Base-by-base conservation (phyloP, 163 green algal species). In the Prototheca cutis region DNA sequence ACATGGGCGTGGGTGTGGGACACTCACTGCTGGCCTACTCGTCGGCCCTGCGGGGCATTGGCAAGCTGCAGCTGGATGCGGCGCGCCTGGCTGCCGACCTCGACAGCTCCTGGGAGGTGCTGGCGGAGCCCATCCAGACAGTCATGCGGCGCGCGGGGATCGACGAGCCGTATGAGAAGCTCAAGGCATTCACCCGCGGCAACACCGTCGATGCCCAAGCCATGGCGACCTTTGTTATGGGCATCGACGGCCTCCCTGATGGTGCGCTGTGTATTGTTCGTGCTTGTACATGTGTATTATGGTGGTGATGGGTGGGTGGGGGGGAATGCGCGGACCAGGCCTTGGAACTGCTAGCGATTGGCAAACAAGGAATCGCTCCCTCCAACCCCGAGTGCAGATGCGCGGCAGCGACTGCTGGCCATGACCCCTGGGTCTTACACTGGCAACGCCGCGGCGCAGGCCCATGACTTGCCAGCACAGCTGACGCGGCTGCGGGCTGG, bases 121-220 rank as follows among this genome's bases (percentile, higher is more conserved):
- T 99, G 33, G 93, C 90, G 18, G 93, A 99, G 80, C 89, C 93
- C 32, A 94, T 99, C 49, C 93, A 99, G 77, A 99, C 91, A 2
- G 89, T 97, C 24, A 90, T 88, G 80, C 81, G 83, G 18, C 63
- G 88, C 28, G 94, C 97, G 65, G 87, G 72, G 19, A 79, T 98
- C 23, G 74, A 82, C 15, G 86, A 98, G 72, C 89, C 93, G 3
- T 99, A 98, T 63, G 93, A 98, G 77, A 96, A 96, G 84, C 82
- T 99, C 27, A 98, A 98, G 77, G 91, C 87, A 17, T 90, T 95
- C 70, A 98, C 93, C 4, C 79, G 93, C 19, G 93, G 93, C 0
- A 72, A 90, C 52, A 24, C 42, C 10, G 85, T 98, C 1, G 91
- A 84, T 5, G 60, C 72, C 39, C 68, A 86, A 6, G 72, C 53